phyloP scores from a whole-genome alignment of 169 alveolate genomes.

The Besnoitia besnoiti region DNA sequence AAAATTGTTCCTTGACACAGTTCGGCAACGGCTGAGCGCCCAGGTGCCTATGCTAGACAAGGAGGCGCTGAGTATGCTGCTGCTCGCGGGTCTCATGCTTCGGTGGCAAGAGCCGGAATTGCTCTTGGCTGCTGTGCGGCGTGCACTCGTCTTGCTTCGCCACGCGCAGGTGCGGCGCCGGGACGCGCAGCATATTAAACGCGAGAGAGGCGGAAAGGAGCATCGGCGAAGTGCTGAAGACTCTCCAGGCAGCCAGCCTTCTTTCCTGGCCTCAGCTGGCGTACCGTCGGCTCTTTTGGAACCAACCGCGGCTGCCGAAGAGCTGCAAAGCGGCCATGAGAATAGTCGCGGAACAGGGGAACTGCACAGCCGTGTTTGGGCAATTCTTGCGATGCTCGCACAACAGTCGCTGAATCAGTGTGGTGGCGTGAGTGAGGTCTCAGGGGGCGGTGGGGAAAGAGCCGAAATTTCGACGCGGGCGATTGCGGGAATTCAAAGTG shows the following conservation, averaged over 20 bases:
- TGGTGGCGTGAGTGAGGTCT: not conserved
- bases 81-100: not conserved
- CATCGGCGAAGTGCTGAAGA: not conserved
- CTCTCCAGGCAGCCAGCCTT: not conserved
- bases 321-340: not conserved
- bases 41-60: not conserved
- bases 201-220: not conserved
- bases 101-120: not conserved
- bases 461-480: no score
- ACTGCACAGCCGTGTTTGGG: conserved; percentile 28
- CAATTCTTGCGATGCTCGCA: not conserved
- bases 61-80: conserved; percentile 19
- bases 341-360: not conserved
- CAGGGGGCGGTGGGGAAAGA: no score
- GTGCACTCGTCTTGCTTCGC: not conserved
- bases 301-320: not conserved
- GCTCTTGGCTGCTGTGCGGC: not conserved
- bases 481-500: no score
- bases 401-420: not conserved
- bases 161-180: not conserved
- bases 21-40: not conserved
- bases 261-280: not conserved
- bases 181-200: not conserved
- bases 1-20: not conserved
- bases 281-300: not conserved